Base-by-base conservation (phyloP, 805 yeast species). In the Wickerhamomyces xylosicus region DNA sequence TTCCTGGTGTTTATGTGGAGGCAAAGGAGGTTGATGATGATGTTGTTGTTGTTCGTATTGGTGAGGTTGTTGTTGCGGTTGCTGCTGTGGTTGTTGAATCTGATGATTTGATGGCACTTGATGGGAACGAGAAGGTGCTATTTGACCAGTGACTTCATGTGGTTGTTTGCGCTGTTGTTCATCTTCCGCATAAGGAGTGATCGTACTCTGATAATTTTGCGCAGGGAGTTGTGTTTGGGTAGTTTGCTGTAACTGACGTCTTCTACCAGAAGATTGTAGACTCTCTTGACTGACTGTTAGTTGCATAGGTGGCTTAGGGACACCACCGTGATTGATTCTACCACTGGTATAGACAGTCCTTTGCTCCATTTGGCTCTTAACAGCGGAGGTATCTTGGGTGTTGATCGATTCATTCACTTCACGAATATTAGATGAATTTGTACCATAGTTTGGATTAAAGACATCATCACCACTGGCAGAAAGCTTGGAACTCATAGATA, bases 361-460 rank as follows among this genome's bases (percentile, higher is more conserved):
- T 13, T 22, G 28, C 13, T 22, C 28, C n/a, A n/a, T n/a, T n/a
- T n/a, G n/a, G n/a, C n/a, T n/a, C n/a, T n/a, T n/a, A n/a, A n/a
- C n/a, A n/a, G n/a, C n/a, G 9, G 28, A 22, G 9, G 9, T 22
- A 9, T 13, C 13, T 29, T 47, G 48, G 2, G 38, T 33, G 8
- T 47, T 41, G n/a, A 44, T 19, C 10, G 51, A 35, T 21, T 47
- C 43, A 22, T 47, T 43, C 33, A 41, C 7, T 18, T 48, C 31
- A 18, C 47, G 47, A 31, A 40, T n/a, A 37, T 27, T 29, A 31
- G 46, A 38, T 19, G 14, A 20, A 31, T 38, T 44, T 2, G 40
- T 42, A 7, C 29, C 29, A 34, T 58, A 54, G 36, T 50, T 56
- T 28, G 55, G 56, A 34, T 56, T 57, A 42, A 58, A 50, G 8